Conservation (phyloP, 2,329 filamentous ascomycete species). For the Aspergillus uvarum region DNA sequence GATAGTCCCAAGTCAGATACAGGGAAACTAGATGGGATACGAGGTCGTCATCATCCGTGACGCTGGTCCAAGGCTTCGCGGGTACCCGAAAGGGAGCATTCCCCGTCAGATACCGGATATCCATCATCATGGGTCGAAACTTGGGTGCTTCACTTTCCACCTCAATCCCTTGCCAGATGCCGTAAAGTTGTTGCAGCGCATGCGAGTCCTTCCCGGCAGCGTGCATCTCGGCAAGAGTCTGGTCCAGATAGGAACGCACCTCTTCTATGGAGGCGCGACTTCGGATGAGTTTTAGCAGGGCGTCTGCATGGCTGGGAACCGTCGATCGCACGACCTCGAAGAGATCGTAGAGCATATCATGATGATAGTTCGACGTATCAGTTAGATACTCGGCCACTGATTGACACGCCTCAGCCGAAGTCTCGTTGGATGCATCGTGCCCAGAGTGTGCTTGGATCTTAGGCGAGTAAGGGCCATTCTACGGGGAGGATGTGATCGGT, state of each 20-base stretch:
- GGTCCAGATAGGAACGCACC: constrained; percentile 26
- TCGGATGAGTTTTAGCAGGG: constrained; percentile 29
- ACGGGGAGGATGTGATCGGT: not conserved
- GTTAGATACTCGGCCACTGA: not conserved
- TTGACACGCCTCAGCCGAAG: not conserved
- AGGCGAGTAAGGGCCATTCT: not conserved
- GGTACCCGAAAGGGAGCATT: constrained; percentile 25
- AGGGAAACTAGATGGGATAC: constrained; percentile 81
- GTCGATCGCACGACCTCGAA: constrained; percentile 27
- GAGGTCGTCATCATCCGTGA: constrained; percentile 72
- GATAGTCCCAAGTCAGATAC: constrained; percentile 93
- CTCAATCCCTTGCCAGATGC: constrained; percentile 18
- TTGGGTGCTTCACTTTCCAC: constrained; percentile 22
- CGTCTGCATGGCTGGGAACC: constrained; percentile 17
- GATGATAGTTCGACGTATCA: constrained; percentile 21
- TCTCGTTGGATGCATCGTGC: not conserved
- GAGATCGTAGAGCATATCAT: constrained; percentile 29
- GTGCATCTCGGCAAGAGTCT: constrained; percentile 11
- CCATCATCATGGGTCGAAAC: constrained; percentile 27
- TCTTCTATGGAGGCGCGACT: constrained; percentile 26
- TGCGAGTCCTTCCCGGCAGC: constrained; percentile 9
- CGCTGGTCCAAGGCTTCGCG: constrained; percentile 67
- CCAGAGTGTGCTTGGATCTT: not conserved
- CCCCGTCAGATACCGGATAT: constrained; percentile 28
- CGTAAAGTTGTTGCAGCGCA: constrained; percentile 12